Evolutionary conservation across 345 rosid genomes (phyloP).

Genomic region (Crucihimalaya himalaica): DNA sequence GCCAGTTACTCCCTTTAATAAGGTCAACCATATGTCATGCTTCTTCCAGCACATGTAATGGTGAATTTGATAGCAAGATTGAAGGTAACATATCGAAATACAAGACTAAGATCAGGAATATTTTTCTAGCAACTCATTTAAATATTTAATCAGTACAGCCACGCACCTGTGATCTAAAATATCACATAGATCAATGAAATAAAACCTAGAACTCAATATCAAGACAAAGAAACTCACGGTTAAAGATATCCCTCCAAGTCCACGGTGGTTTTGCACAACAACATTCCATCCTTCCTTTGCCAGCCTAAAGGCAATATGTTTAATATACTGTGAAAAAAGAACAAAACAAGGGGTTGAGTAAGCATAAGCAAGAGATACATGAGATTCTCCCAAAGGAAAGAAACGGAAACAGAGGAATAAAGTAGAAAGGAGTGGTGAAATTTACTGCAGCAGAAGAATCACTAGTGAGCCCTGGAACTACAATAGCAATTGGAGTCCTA

Average conservation of each 20-base stretch:
- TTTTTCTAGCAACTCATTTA: not conserved
- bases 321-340: constrained; percentile 55
- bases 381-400: not conserved
- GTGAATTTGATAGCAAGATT: not conserved
- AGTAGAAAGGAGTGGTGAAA: constrained; percentile 11
- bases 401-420: not conserved
- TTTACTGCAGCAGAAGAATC: constrained; percentile 70
- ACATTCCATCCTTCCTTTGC: constrained; percentile 81
- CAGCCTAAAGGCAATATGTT: constrained; percentile 63
- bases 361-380: constrained; percentile 1
- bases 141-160: not conserved
- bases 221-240: constrained; percentile 57
- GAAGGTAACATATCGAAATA: not conserved
- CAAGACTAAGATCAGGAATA: not conserved
- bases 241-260: constrained; percentile 85
- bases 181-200: not conserved
- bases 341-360: not conserved
- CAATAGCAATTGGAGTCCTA: constrained; percentile 57
- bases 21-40: constrained; percentile 1
- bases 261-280: constrained; percentile 90
- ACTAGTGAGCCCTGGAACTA: constrained; percentile 77
- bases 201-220: not conserved
- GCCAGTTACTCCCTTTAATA: not conserved
- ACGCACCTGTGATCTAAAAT: not conserved
- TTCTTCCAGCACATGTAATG: not conserved